Conservation (phyloP, 148 eudicot species). For the Silene conica region DNA sequence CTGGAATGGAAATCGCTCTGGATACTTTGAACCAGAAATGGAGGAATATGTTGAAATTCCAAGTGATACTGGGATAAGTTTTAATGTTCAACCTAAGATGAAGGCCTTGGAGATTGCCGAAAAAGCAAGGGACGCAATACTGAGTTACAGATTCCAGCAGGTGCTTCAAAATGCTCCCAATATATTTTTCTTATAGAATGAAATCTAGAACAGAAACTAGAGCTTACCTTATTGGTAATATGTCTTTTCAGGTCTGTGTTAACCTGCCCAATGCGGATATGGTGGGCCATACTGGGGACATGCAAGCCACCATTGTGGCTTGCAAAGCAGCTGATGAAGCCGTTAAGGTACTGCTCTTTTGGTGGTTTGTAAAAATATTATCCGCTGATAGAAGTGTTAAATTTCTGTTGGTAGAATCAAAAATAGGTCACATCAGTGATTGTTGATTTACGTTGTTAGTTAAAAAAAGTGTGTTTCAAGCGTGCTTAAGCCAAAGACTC, state of each 20-base stretch:
- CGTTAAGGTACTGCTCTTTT: constrained; percentile 57
- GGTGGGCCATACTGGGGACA: constrained; percentile 97
- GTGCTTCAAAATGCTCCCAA: constrained; percentile 25
- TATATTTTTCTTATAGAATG: background rate
- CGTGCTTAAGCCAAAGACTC: too few relatives aligned
- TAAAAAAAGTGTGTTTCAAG: too few relatives aligned
- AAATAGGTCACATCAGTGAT: too few relatives aligned
- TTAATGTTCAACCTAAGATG: constrained; percentile 82
- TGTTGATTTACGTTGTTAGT: too few relatives aligned
- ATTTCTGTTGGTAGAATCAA: too few relatives aligned
- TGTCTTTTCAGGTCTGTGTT: constrained; percentile 58
- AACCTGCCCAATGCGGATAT: constrained; percentile 89
- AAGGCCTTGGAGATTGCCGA: constrained; percentile 88
- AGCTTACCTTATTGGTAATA: background rate
- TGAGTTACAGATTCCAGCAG: constrained; percentile 81
- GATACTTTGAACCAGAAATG: constrained; percentile 67
- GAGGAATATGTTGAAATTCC: constrained; percentile 96
- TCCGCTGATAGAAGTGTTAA: too few relatives aligned
- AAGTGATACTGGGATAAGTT: constrained; percentile 80
- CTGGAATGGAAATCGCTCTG: constrained; percentile 94
- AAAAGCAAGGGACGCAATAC: constrained; percentile 86
- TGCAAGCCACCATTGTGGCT: constrained; percentile 70
- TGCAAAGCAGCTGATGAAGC: constrained; percentile 97
- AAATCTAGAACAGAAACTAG: background rate
- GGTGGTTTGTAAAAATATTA: too few relatives aligned